Evolutionary conservation across 83 land plant genomes (phyloP).

Genomic region (Picea mariana): DNA sequence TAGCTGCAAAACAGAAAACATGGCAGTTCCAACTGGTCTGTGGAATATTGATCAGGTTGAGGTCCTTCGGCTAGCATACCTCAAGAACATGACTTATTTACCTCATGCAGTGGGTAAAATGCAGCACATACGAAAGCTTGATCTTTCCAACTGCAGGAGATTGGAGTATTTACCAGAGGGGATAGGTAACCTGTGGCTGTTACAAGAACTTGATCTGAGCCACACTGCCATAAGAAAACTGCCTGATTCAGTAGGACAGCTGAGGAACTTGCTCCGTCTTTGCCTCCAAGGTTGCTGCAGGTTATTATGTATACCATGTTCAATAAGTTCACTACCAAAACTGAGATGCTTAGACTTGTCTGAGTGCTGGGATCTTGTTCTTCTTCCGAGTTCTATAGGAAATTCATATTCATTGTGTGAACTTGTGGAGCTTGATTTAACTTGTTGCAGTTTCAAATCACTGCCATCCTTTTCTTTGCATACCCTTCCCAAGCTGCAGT

Average conservation of each 20-base stretch:
- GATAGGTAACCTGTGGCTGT: slow-evolving; percentile 18
- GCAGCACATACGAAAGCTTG: slow-evolving; percentile 19
- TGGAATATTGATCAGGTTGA: slow-evolving; percentile 26
- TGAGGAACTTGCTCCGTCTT: slow-evolving; percentile 14
- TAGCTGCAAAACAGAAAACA: background rate
- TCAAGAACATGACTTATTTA: slow-evolving; percentile 27
- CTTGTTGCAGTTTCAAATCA: slow-evolving; percentile 27
- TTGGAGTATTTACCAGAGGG: slow-evolving; percentile 25
- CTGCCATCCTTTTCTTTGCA: slow-evolving; percentile 21
- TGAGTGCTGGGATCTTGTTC: slow-evolving; percentile 34
- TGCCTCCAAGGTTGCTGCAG: slow-evolving; percentile 27
- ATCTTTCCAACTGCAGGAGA: slow-evolving; percentile 26
- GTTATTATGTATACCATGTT: slow-evolving; percentile 23
- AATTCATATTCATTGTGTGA: slow-evolving; percentile 14
- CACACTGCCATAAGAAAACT: slow-evolving; percentile 34
- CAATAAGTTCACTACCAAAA: slow-evolving; percentile 19
- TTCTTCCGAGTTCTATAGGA: slow-evolving; percentile 25
- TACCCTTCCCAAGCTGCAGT: slow-evolving; percentile 23
- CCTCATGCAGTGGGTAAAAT: slow-evolving; percentile 17
- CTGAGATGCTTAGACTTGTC: slow-evolving; percentile 18
- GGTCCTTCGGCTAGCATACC: slow-evolving; percentile 22
- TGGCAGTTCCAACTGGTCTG: slow-evolving; percentile 23
- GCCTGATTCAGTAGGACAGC: slow-evolving; percentile 25
- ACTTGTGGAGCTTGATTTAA: slow-evolving; percentile 26
- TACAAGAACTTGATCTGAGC: slow-evolving; percentile 27